Evolutionary conservation across 192 early-diverging fungal genomes (phyloP), one percentile per base, ranked within the genome.

Genomic region (Pilaira anomala): DNA sequence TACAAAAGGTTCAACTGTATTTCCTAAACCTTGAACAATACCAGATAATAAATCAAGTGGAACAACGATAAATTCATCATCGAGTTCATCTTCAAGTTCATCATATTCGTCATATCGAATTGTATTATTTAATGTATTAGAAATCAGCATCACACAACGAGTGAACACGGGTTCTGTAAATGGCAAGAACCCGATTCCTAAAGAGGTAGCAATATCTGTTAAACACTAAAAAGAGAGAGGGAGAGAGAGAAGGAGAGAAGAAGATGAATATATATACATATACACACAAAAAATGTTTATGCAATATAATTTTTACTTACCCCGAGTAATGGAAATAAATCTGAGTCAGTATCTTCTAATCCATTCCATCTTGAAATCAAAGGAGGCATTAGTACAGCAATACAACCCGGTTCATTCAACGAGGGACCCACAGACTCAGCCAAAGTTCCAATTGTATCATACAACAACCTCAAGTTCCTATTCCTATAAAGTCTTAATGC

Each of bases 41-140:
- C 93, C 92, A 66, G 89, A 89, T 62, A 99, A 79, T 72, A 99
- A 80, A 75, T 99, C 96, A 24, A 99, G 75, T 7, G 95, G 85
- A 26, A 96, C 93, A 66, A 98, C 89, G 59, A 97, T 88, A 76
- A 97, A 91, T 68, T 98, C 98, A 80, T 91, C 91, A 72, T 95
- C 93, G 5, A 93, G 91, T 33, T 75, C 78, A 36, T 91, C 88
- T 30, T 78, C 56, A 1, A 44, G 55, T 33, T 79, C 75, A 28
- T 77, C 50, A 2, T 33, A 49, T 24, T 80, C 74, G 24, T 81
- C 78, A 56, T 80, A 73, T 51, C 77, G 75, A 67, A 78, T 62
- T 42, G 78, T 66, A 59, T 83, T 75, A 53, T 88, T 73, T 52
- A 98, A 72, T 24, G 91, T 94, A 39, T 78, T 79, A 56, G 84